A percentile compares a stretch with the other conserved stretches of the same genome.
Evolutionary conservation across 768 basidiomycete species (phyloP).

Genomic region (Rhodosporidiobolus odoratus): DNA sequence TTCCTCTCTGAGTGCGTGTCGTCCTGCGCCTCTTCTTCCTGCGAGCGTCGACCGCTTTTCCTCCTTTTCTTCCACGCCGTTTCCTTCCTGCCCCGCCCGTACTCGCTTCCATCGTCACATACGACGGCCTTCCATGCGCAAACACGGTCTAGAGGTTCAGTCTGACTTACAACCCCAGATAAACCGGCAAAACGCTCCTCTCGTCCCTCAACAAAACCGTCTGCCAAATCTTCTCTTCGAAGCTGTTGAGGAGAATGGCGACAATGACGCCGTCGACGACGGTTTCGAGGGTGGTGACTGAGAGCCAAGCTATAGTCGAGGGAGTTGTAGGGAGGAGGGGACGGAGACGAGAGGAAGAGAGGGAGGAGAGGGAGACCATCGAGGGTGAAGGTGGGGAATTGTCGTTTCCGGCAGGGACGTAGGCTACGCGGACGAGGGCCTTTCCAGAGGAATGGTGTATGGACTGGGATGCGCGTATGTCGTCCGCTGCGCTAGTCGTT

Average conservation of each 20-base stretch:
- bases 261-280: constrained; percentile 30
- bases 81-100: not conserved
- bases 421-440: no score
- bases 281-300: constrained; percentile 18
- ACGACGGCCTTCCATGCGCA: not conserved
- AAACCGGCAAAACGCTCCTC: constrained; percentile 33
- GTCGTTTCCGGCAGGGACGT: no score
- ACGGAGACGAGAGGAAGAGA: not conserved
- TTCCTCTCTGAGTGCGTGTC: not conserved
- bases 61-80: not conserved
- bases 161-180: constrained; percentile 23
- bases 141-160: not conserved
- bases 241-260: constrained; percentile 22
- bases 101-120: not conserved
- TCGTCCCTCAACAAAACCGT: constrained; percentile 22
- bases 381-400: not conserved
- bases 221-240: constrained; percentile 26
- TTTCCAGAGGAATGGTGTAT: no score
- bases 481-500: no score
- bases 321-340: constrained; percentile 4
- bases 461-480: no score
- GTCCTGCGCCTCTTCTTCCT: not conserved
- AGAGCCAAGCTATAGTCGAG: constrained; percentile 20
- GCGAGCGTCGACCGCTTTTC: not conserved
- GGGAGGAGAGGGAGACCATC: not conserved